Percentiles rank a stretch among this genome's conserved stretches.
These are phyloP conservation scores for Emergomyces pasteurianus DNA, from an alignment of 2,329 filamentous ascomycete species.

Conservation along the genomic window DNA sequence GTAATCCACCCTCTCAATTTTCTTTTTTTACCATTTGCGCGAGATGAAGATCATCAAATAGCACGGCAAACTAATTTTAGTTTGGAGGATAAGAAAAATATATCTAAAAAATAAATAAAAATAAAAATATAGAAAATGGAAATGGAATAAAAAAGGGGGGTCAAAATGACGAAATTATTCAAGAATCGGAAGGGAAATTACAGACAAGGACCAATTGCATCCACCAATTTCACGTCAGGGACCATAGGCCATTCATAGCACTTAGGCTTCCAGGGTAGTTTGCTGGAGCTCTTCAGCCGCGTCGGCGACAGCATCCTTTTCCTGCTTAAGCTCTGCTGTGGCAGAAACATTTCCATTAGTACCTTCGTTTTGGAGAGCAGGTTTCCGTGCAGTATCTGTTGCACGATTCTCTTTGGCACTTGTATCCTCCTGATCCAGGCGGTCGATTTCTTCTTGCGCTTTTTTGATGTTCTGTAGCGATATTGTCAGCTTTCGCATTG, in stretches of 20 bases:
- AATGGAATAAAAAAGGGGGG: neutral
- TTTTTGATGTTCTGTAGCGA: slow-evolving; percentile 75
- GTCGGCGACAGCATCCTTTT: slow-evolving; percentile 48
- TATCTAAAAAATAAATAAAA: no score
- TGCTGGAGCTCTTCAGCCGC: slow-evolving; percentile 49
- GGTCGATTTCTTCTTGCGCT: slow-evolving; percentile 89
- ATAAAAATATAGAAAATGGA: no score
- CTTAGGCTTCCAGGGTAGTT: slow-evolving; percentile 47
- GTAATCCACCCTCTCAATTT: neutral
- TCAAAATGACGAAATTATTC: neutral
- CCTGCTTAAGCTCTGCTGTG: slow-evolving; percentile 43
- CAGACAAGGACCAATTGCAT: neutral
- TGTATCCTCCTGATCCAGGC: slow-evolving; percentile 61
- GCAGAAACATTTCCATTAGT: slow-evolving; percentile 43
- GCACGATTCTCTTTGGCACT: slow-evolving; percentile 34
- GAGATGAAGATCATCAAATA: neutral
- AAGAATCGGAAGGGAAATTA: neutral
- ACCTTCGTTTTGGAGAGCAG: slow-evolving; percentile 38
- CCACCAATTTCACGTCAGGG: neutral
- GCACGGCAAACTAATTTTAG: neutral
- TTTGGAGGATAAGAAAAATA: neutral
- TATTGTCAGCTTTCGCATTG: slow-evolving; percentile 3
- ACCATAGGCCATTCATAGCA: neutral
- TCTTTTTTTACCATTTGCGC: neutral
- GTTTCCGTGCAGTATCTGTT: slow-evolving; percentile 44